A percentile compares a stretch with the other conserved stretches of the same genome.
These are phyloP conservation scores for Micromonas pusilla DNA, from an alignment of 139 green algal species.

Conservation along the genomic window DNA sequence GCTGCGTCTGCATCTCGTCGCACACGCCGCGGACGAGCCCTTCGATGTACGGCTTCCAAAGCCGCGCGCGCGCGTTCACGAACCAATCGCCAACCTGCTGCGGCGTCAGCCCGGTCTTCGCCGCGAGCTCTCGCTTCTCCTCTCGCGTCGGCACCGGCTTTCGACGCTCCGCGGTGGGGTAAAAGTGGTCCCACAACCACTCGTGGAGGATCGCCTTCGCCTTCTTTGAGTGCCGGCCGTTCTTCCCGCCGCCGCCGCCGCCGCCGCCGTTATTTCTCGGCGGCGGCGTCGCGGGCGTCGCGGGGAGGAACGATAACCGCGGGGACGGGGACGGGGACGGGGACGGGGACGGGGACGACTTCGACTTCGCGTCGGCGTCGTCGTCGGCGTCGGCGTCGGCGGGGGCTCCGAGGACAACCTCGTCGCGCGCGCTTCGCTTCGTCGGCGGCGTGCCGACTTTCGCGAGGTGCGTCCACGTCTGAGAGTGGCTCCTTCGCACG, in stretches of 20 bases:
- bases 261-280: background rate
- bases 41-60: constrained; percentile 45
- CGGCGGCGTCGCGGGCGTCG: background rate
- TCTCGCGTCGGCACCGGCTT: constrained; percentile 10
- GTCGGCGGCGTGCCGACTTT: background rate
- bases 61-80: constrained; percentile 46
- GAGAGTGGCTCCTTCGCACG: background rate
- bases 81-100: constrained; percentile 49
- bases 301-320: background rate
- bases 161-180: background rate
- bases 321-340: no score
- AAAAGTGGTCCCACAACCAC: constrained; percentile 23
- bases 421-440: no score
- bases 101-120: constrained; percentile 3
- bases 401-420: no score
- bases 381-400: no score
- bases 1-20: background rate
- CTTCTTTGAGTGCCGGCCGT: background rate
- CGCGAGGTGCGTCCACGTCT: background rate
- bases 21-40: constrained; percentile 17
- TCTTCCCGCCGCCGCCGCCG: background rate
- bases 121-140: constrained; percentile 26
- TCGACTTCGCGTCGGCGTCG: no score
- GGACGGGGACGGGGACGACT: no score
- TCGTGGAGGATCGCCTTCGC: background rate